Conservation (phyloP, 2,329 filamentous ascomycete species). For the Dactylella cylindrospora region DNA sequence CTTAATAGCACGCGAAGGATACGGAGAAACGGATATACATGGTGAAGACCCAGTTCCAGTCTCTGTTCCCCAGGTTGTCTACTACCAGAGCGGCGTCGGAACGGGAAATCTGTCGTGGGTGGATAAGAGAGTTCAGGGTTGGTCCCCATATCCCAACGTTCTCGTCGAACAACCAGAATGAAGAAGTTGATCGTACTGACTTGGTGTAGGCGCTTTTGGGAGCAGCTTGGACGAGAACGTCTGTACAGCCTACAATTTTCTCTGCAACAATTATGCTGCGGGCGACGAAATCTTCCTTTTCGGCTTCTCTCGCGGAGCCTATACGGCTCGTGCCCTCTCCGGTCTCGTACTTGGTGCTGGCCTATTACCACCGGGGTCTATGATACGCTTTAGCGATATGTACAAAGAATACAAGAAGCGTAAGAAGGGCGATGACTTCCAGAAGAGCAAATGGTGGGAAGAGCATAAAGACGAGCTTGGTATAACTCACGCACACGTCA, state of each 20-base stretch:
- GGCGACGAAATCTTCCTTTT: slow-evolving; percentile 61
- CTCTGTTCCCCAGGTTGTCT: slow-evolving; percentile 51
- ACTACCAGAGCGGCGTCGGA: slow-evolving; percentile 52
- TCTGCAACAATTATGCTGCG: slow-evolving; percentile 63
- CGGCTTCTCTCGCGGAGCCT: slow-evolving; percentile 63
- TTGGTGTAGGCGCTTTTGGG: slow-evolving; percentile 46
- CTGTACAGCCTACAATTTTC: slow-evolving; percentile 64
- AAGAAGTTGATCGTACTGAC: neutral
- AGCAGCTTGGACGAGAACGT: slow-evolving; percentile 54
- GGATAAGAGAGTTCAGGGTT: slow-evolving; percentile 36
- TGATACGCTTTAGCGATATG: slow-evolving; percentile 60
- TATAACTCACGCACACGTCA: slow-evolving; percentile 49
- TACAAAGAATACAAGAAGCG: slow-evolving; percentile 55
- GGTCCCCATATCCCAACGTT: neutral
- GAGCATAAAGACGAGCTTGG: slow-evolving; percentile 11
- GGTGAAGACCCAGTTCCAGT: neutral
- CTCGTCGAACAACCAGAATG: neutral
- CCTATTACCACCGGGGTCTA: slow-evolving; percentile 58
- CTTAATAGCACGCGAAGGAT: slow-evolving; percentile 49
- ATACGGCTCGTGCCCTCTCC: slow-evolving; percentile 60
- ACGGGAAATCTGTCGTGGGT: slow-evolving; percentile 43
- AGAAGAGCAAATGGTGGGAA: slow-evolving; percentile 1
- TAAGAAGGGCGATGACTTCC: slow-evolving; percentile 20
- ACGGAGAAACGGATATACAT: slow-evolving; percentile 44
- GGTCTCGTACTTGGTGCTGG: slow-evolving; percentile 59